Base-by-base conservation (phyloP, 768 basidiomycete species). In the Leccinum obscurum region DNA sequence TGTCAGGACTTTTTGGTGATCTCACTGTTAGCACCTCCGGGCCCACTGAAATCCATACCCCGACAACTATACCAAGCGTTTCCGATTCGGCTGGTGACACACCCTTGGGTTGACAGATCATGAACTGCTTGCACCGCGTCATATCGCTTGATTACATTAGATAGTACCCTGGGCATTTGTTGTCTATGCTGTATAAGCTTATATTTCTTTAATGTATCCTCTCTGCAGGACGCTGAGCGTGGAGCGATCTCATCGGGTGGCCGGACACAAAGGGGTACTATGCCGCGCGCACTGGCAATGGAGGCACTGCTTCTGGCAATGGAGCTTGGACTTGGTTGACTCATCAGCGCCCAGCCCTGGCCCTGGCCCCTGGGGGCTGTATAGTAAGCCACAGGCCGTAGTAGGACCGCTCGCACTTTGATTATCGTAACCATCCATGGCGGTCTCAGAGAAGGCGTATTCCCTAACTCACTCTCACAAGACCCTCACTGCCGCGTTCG, bases 51-150 rank as follows among this genome's bases (percentile, higher is more conserved):
- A 58, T 68, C 77, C 56, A 67, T 81, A 56, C 57, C 76, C 49
- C 62, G 73, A 13, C 67, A 82, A 68, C 62, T 74, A 61, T 80
- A 82, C 65, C 71, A 84, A 41, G 74, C 79, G 8, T 78, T 87
- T 60, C 82, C 87, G 3, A 83, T 89, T 34, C 79, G 81, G 55
- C 68, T 89, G 41, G 87, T 87, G 41, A 87, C 87, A 3, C 85
- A 90, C 56, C 75, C 85, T 2, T 86, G 78, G 75, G 35, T 74
- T 13, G 71, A 74, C 57, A 62, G 63, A 50, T 62, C 65, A 32
- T 75, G 54, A 75, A 41, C 13, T 3, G 15, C 8, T 24, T 7
- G 15, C 35, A 54, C 60, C 34, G 6, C 34, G 6, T 6, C n/a
- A 10, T 52, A 56, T 28, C 35, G 61, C n/a, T 48, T 66, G 65